Percentiles rank a stretch among this genome's conserved stretches.
Evolutionary conservation across 2,329 filamentous ascomycete species (phyloP).

Genomic region (Diaporthe ampelina): DNA sequence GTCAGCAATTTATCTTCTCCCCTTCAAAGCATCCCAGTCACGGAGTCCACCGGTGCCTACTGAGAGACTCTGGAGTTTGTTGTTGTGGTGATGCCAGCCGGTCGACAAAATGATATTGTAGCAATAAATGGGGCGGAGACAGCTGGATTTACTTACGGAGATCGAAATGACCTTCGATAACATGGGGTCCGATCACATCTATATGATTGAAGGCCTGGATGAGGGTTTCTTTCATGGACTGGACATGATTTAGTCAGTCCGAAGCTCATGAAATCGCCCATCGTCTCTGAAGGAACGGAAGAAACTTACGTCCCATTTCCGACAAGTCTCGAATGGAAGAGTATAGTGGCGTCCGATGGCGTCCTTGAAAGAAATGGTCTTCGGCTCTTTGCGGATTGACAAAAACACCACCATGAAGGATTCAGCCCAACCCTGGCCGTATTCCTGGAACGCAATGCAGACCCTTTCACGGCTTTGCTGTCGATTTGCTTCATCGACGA

Average conservation of each 20-base stretch:
- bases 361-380: constrained; percentile 31
- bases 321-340: constrained; percentile 30
- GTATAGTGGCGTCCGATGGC: constrained; percentile 21
- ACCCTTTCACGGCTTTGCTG: constrained; percentile 32
- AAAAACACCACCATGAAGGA: constrained; percentile 33
- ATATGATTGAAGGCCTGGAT: constrained; percentile 6
- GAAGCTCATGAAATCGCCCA: not conserved
- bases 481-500: constrained; percentile 31
- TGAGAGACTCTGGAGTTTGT: not conserved
- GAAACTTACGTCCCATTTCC: constrained; percentile 26
- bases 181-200: not conserved
- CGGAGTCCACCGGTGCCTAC: not conserved
- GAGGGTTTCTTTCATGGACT: constrained; percentile 12
- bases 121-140: no score
- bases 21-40: no score
- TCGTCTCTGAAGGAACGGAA: not conserved
- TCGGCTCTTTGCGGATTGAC: constrained; percentile 32
- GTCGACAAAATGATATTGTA: not conserved
- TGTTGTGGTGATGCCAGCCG: not conserved
- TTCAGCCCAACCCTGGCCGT: not conserved
- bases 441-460: constrained; percentile 28
- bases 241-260: not conserved
- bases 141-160: not conserved
- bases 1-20: not conserved
- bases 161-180: constrained; percentile 33